Percentiles rank a stretch among this genome's conserved stretches.
Evolutionary conservation across 768 basidiomycete species (phyloP).

Genomic region (Leucosporidium scottii): DNA sequence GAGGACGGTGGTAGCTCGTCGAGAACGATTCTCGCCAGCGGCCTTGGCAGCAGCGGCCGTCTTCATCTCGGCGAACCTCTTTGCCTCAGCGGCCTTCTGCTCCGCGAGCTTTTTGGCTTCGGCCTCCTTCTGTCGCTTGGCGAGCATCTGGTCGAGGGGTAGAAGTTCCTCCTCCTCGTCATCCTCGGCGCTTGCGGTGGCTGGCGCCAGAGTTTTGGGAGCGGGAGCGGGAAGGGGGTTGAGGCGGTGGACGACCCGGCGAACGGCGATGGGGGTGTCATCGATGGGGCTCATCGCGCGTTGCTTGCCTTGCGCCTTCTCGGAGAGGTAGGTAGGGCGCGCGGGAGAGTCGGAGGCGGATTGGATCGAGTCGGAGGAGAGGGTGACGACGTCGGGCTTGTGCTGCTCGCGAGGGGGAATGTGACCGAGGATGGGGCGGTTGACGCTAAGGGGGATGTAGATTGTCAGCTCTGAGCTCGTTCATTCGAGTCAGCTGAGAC

Average conservation of each 20-base stretch:
- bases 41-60: background rate
- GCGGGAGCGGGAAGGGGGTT: too few species aligned
- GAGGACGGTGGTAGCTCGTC: background rate
- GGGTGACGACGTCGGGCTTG: background rate
- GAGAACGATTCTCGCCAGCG: background rate
- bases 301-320: constrained; percentile 11
- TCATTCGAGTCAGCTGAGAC: too few species aligned
- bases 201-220: background rate
- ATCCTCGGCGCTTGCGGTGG: background rate
- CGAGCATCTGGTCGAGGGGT: background rate
- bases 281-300: constrained; percentile 13
- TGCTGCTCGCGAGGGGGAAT: background rate
- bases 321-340: background rate
- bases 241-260: background rate
- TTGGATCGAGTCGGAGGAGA: constrained; percentile 1
- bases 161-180: constrained; percentile 18
- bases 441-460: background rate
- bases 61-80: background rate
- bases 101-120: background rate
- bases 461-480: background rate
- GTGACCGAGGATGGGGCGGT: background rate
- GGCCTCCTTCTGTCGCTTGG: background rate
- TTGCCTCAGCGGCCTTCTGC: background rate
- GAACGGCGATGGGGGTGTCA: constrained; percentile 1
- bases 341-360: background rate